A percentile compares a stretch with the other conserved stretches of the same genome.
Evolutionary conservation across 352 stramenopile genomes (phyloP).

Genomic region (Phytophthora chlamydospora): DNA sequence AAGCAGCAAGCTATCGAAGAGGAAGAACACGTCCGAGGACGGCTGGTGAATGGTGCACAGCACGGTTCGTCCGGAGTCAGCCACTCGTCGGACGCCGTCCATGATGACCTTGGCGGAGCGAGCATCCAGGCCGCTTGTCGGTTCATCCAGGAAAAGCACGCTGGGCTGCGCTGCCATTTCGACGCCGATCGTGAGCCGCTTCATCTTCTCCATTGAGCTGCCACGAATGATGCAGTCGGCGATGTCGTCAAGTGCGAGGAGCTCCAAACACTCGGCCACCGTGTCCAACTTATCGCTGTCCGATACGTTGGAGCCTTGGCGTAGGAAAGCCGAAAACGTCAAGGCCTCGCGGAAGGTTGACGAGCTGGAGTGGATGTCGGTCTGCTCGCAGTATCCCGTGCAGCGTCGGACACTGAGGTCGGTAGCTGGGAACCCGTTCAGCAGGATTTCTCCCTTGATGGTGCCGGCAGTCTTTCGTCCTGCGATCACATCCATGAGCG

Average conservation of each 20-base stretch:
- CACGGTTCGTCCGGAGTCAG: constrained; percentile 69
- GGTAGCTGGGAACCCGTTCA: constrained; percentile 52
- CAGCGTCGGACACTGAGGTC: constrained; percentile 47
- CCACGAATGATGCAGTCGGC: constrained; percentile 37
- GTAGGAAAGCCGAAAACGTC: constrained; percentile 81
- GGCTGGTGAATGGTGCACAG: constrained; percentile 94
- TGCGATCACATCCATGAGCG: constrained; percentile 92
- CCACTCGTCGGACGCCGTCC: constrained; percentile 88
- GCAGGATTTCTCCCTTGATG: constrained; percentile 70
- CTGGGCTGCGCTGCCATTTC: constrained; percentile 84
- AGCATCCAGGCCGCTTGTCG: constrained; percentile 58
- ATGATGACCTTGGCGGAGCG: constrained; percentile 41
- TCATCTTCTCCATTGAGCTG: constrained; percentile 29
- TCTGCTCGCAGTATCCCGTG: constrained; percentile 13
- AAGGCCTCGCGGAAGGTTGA: constrained; percentile 13
- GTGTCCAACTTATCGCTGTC: constrained; percentile 35
- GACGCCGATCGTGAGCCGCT: constrained; percentile 76
- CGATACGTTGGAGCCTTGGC: constrained; percentile 34
- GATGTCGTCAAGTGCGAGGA: constrained; percentile 38
- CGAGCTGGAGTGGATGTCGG: constrained; percentile 7
- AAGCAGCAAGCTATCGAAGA: constrained; percentile 89
- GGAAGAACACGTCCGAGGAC: constrained; percentile 82
- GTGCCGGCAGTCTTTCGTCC: constrained; percentile 56
- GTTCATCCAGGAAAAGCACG: constrained; percentile 80
- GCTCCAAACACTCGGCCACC: constrained; percentile 40